These are phyloP conservation scores for Ogataea philodendri DNA, from an alignment of 805 yeast species.

Conservation along the genomic window DNA sequence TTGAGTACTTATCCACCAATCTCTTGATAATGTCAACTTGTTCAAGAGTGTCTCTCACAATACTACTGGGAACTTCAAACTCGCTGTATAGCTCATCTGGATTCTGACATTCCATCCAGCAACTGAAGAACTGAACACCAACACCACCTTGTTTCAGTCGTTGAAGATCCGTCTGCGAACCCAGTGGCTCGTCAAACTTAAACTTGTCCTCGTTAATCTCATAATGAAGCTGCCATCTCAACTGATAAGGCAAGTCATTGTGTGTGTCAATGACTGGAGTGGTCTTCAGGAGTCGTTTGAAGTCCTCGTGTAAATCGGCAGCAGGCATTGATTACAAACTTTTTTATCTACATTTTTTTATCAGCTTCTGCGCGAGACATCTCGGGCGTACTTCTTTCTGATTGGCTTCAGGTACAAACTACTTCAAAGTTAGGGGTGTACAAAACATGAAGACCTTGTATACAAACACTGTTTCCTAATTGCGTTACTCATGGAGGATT, in stretches of 20 bases:
- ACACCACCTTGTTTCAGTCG: constrained; percentile 42
- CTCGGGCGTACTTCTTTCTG: no score
- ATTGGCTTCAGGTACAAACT: no score
- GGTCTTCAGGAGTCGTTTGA: constrained; percentile 17
- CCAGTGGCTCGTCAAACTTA: constrained; percentile 40
- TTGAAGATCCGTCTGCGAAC: constrained; percentile 45
- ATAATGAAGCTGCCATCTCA: constrained; percentile 45
- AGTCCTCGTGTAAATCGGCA: constrained; percentile 8
- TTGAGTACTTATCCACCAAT: constrained; percentile 41
- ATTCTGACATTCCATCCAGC: constrained; percentile 47
- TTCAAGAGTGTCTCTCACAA: constrained; percentile 53
- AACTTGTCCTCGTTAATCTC: constrained; percentile 38
- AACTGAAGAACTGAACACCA: constrained; percentile 52
- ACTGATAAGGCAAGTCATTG: constrained; percentile 49
- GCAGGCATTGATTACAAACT: constrained; percentile 9
- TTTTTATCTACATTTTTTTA: no score
- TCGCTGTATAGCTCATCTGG: constrained; percentile 40
- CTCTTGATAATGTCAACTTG: constrained; percentile 51
- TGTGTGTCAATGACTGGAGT: constrained; percentile 50
- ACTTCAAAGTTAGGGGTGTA: no score
- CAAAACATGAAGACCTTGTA: no score
- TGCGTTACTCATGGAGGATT: no score
- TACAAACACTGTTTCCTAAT: no score
- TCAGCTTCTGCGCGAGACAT: no score
- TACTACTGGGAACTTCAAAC: constrained; percentile 42